A percentile compares a stretch with the other conserved stretches of the same genome.
phyloP scores from a whole-genome alignment of 2,329 filamentous ascomycete species.

The Peltaster fructicola region DNA sequence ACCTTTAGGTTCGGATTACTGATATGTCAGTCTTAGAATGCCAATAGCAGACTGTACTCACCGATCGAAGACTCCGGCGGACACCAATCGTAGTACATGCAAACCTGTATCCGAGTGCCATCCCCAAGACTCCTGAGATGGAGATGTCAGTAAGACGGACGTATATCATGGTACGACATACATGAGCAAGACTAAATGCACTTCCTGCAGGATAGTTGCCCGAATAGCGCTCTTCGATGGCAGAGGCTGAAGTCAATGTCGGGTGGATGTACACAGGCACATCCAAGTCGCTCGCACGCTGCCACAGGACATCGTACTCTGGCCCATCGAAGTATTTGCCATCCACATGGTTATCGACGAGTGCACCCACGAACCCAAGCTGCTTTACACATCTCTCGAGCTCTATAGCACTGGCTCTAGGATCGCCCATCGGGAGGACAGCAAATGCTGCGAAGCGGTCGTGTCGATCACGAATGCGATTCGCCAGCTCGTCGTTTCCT shows the following conservation, averaged over 20 bases:
- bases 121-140: slow-evolving; percentile 24
- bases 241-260: slow-evolving; percentile 16
- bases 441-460: slow-evolving; percentile 12
- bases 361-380: slow-evolving; percentile 11
- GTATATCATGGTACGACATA: slow-evolving; percentile 11
- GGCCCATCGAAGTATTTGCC: slow-evolving; percentile 9
- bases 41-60: too few relatives aligned
- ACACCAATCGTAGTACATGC: slow-evolving; percentile 29
- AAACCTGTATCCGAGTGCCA: slow-evolving; percentile 31
- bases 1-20: slow-evolving; percentile 33
- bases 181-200: slow-evolving; percentile 13
- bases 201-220: slow-evolving; percentile 17
- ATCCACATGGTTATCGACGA: slow-evolving; percentile 13
- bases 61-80: slow-evolving; percentile 33
- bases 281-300: slow-evolving; percentile 22
- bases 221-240: slow-evolving; percentile 18
- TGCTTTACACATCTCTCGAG: slow-evolving; percentile 9
- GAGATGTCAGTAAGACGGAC: slow-evolving; percentile 18
- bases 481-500: slow-evolving; percentile 13
- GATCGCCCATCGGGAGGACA: slow-evolving; percentile 12
- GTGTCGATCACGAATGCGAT: slow-evolving; percentile 6
- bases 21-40: too few relatives aligned
- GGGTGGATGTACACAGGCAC: slow-evolving; percentile 33
- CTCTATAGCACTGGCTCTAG: slow-evolving; percentile 10
- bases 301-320: slow-evolving; percentile 2